Percentiles rank a stretch among this genome's conserved stretches.
These are phyloP conservation scores for Silene uniflora DNA, from an alignment of 148 eudicot species.

Conservation along the genomic window DNA sequence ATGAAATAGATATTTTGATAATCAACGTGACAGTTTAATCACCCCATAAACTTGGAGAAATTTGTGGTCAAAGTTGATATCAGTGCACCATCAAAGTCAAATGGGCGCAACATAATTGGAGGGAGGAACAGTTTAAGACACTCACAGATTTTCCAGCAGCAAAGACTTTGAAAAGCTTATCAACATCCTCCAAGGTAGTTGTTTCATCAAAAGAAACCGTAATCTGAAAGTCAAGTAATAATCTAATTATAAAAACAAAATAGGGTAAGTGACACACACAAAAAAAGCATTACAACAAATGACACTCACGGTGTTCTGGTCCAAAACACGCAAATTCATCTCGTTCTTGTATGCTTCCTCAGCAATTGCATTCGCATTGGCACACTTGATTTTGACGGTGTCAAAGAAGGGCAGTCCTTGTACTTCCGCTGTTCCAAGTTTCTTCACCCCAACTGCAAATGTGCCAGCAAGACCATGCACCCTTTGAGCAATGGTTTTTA, in stretches of 20 bases:
- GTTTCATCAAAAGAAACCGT: constrained; percentile 92
- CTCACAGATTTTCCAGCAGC: constrained; percentile 77
- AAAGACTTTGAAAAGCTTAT: constrained; percentile 79
- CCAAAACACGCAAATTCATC: constrained; percentile 80
- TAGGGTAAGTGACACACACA: background rate
- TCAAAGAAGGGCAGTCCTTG: constrained; percentile 78
- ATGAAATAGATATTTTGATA: no score
- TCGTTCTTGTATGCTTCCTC: constrained; percentile 75
- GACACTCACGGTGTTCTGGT: constrained; percentile 66
- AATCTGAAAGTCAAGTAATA: constrained; percentile 46
- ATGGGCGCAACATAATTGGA: background rate
- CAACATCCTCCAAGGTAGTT: constrained; percentile 81
- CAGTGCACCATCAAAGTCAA: background rate
- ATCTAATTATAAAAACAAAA: constrained; percentile 1
- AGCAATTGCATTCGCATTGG: constrained; percentile 68
- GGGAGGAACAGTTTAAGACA: constrained; percentile 7
- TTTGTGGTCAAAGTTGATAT: background rate
- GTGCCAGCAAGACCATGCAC: constrained; percentile 92
- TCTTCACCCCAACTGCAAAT: constrained; percentile 83
- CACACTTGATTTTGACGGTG: constrained; percentile 82
- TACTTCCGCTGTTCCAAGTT: constrained; percentile 84
- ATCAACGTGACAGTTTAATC: background rate
- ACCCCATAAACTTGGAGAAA: background rate
- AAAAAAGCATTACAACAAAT: background rate
- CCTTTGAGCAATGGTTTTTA: constrained; percentile 82